phyloP scores from a whole-genome alignment of 495 filamentous ascomycete species.

The Penicillium steckii region DNA sequence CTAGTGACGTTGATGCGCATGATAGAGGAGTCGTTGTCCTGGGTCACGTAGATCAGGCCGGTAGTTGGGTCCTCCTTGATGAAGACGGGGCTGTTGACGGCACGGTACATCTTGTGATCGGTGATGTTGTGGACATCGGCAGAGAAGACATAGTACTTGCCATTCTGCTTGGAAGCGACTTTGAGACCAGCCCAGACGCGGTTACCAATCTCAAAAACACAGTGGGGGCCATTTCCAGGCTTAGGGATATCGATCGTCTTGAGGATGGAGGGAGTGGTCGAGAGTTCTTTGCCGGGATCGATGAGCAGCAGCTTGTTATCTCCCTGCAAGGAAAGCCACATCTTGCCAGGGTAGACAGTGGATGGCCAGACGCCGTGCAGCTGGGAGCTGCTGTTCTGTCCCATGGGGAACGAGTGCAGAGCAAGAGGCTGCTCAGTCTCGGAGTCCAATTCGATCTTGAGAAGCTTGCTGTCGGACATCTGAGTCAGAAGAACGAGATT shows the following conservation, averaged over 20 bases:
- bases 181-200: conserved; percentile 26
- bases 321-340: conserved; percentile 22
- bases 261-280: conserved; percentile 9
- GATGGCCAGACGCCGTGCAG: conserved; percentile 23
- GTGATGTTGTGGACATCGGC: conserved; percentile 14
- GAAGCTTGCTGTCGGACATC: conserved; percentile 21
- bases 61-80: conserved; percentile 24
- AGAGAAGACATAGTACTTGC: conserved; percentile 23
- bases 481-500: conserved; percentile 20
- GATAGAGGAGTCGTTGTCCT: conserved; percentile 23
- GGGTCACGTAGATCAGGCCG: conserved; percentile 22
- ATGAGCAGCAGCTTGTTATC: conserved; percentile 24
- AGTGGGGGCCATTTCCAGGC: conserved; percentile 21
- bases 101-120: conserved; percentile 13
- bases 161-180: conserved; percentile 17
- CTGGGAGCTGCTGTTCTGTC: conserved; percentile 11
- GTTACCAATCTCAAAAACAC: conserved; percentile 24
- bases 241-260: conserved; percentile 17
- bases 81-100: conserved; percentile 23
- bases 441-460: conserved; percentile 22
- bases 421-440: conserved; percentile 20
- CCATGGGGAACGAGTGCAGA: conserved; percentile 19
- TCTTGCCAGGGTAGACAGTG: conserved; percentile 15
- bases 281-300: conserved; percentile 17
- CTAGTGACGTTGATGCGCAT: conserved; percentile 23